Evolutionary conservation across 2,329 filamentous ascomycete species (phyloP).

Genomic region (Colletotrichum chrysophilum): DNA sequence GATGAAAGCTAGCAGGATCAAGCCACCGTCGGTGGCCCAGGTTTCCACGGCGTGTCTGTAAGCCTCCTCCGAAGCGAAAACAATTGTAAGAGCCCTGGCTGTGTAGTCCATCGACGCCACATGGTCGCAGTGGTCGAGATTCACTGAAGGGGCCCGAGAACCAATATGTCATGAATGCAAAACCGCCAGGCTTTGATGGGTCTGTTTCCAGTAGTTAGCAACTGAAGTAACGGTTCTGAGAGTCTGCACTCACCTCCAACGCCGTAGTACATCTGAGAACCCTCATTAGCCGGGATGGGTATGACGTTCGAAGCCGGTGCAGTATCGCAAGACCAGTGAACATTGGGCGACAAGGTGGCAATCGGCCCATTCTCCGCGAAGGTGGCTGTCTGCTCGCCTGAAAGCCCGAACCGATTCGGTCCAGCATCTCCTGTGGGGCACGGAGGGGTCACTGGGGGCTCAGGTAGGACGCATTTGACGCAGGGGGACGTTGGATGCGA

Average conservation of each 20-base stretch:
- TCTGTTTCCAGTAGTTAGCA: background rate
- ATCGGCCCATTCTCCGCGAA: background rate
- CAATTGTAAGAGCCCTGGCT: background rate
- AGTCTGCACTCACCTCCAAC: slow-evolving; percentile 10
- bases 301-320: slow-evolving; percentile 25
- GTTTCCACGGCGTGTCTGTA: background rate
- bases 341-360: background rate
- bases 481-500: background rate
- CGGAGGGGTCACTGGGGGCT: background rate
- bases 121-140: slow-evolving; percentile 32
- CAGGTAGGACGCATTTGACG: background rate
- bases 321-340: slow-evolving; percentile 31
- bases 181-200: slow-evolving; percentile 22
- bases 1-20: slow-evolving; percentile 30
- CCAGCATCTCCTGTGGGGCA: background rate
- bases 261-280: slow-evolving; percentile 29
- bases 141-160: slow-evolving; percentile 32
- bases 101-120: slow-evolving; percentile 17
- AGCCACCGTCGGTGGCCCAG: slow-evolving; percentile 24
- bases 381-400: background rate
- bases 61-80: background rate
- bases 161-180: slow-evolving; percentile 30
- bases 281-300: slow-evolving; percentile 24
- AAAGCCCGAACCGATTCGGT: background rate
- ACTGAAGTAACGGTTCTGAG: too few species aligned